Conservation (phyloP, 441 rosid genomes). For the Populus tomentosa region DNA sequence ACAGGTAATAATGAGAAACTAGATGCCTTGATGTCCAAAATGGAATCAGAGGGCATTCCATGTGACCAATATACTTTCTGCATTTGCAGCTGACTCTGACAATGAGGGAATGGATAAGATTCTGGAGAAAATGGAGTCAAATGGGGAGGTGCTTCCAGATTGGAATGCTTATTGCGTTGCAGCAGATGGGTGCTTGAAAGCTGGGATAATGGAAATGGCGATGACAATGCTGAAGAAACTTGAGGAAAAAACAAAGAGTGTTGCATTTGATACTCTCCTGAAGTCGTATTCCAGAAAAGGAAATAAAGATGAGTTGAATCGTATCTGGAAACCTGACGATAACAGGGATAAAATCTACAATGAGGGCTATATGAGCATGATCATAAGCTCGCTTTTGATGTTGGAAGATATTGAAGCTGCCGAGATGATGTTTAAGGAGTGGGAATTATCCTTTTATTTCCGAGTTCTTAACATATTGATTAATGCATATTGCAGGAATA, state of each 20-base stretch:
- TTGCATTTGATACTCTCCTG: slow-evolving; percentile 2
- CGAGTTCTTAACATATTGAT: slow-evolving; percentile 9
- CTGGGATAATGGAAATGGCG: not conserved
- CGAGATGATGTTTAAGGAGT: slow-evolving; percentile 13
- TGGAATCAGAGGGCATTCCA: slow-evolving; percentile 6
- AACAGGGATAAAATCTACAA: not conserved
- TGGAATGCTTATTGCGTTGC: not conserved
- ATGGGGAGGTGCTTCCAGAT: not conserved
- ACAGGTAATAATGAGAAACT: slow-evolving; percentile 5
- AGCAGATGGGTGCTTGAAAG: slow-evolving; percentile 2
- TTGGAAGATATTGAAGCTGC: slow-evolving; percentile 5
- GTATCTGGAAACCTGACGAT: slow-evolving; percentile 3
- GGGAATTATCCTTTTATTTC: slow-evolving; percentile 9
- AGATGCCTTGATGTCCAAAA: slow-evolving; percentile 8
- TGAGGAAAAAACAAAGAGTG: not conserved
- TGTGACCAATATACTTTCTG: slow-evolving; percentile 3
- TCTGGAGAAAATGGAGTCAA: not conserved
- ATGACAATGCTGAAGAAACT: slow-evolving; percentile 10
- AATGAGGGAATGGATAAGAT: not conserved
- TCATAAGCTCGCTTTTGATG: slow-evolving; percentile 4
- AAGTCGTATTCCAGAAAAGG: slow-evolving; percentile 2
- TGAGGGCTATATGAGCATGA: slow-evolving; percentile 6
- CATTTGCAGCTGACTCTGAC: slow-evolving; percentile 14
- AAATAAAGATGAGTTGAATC: not conserved
- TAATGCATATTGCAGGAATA: slow-evolving; percentile 3